Conservation (phyloP, 169 alveolate species). For the Toxoplasma gondii region DNA sequence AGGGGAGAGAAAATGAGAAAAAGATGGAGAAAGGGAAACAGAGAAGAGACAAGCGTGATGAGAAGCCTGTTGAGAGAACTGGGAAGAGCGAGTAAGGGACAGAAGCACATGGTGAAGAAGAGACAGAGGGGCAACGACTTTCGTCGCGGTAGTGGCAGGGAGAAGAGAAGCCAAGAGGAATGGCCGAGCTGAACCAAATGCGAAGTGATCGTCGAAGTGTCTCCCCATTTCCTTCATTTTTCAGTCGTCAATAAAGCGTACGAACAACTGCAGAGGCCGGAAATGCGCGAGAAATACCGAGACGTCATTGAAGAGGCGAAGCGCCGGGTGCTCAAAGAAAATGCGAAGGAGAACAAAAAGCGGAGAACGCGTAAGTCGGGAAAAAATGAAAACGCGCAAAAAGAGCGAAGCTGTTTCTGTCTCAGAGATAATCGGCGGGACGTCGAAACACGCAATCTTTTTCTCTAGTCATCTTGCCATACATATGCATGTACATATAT, state of each 20-base stretch:
- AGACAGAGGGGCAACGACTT: too few relatives aligned
- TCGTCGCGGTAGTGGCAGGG: too few relatives aligned
- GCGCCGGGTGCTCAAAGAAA: constrained; percentile 68
- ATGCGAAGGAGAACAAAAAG: constrained; percentile 62
- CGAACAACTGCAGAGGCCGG: constrained; percentile 75
- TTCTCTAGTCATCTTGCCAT: neutral
- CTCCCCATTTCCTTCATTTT: neutral
- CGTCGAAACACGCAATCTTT: neutral
- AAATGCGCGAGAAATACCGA: constrained; percentile 67
- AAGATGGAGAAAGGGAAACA: too few relatives aligned
- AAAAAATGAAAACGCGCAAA: neutral
- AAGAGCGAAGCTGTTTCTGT: neutral
- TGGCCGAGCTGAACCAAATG: too few relatives aligned
- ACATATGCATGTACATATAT: too few relatives aligned
- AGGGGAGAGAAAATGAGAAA: too few relatives aligned
- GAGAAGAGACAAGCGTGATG: too few relatives aligned
- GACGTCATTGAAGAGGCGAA: constrained; percentile 74
- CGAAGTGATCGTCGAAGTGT: too few relatives aligned
- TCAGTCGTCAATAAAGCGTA: constrained; percentile 71
- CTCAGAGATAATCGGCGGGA: neutral
- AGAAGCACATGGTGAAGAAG: too few relatives aligned
- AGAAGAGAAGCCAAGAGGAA: too few relatives aligned
- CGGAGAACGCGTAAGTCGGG: constrained; percentile 38
- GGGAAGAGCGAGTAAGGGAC: too few relatives aligned
- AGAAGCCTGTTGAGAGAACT: too few relatives aligned